Evolutionary conservation across 75 land plant species (phyloP).

Genomic region (Sequoia sempervirens): DNA sequence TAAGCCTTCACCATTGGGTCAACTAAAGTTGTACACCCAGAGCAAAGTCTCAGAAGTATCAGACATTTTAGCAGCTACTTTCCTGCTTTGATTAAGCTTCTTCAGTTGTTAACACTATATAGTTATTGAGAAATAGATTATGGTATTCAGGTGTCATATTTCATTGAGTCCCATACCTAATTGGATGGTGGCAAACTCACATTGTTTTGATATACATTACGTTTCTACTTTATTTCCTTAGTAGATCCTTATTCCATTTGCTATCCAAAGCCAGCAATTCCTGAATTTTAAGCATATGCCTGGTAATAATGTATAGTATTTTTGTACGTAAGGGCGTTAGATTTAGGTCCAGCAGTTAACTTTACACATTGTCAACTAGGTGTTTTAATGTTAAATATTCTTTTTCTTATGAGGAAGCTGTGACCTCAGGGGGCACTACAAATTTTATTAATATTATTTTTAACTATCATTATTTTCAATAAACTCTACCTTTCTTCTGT

Average conservation of each 20-base stretch:
- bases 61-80: not conserved
- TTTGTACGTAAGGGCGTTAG: not conserved
- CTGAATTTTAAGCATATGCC: not conserved
- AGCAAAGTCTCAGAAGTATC: not conserved
- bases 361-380: not conserved
- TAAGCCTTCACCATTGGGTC: too few relatives aligned
- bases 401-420: not conserved
- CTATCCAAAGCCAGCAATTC: not conserved
- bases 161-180: not conserved
- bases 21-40: too few relatives aligned
- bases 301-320: not conserved
- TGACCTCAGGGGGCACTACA: not conserved
- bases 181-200: not conserved
- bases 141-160: not conserved
- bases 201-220: not conserved
- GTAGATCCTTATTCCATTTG: not conserved
- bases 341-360: not conserved
- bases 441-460: not conserved
- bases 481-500: not conserved
- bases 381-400: not conserved
- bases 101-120: not conserved
- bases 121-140: not conserved
- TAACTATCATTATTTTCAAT: not conserved
- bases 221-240: not conserved
- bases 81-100: not conserved